Percentiles rank a stretch among this genome's conserved stretches.
Conservation (phyloP, 441 rosid species). For the Gossypium gossypioides region DNA sequence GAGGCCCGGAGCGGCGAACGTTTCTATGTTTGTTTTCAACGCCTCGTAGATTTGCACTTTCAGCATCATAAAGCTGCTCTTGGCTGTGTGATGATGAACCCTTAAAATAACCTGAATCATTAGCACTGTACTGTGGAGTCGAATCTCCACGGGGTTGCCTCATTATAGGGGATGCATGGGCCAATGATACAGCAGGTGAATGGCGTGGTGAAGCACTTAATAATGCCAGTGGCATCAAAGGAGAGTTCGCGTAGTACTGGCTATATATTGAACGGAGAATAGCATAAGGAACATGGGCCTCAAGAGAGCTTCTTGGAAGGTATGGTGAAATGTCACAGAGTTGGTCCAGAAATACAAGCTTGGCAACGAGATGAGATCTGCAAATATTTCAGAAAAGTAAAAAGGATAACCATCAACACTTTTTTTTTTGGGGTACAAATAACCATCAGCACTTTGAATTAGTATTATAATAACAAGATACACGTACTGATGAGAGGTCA, state of each 20-base stretch:
- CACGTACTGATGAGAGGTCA: background rate
- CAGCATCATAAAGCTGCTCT: constrained; percentile 43
- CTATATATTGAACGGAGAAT: constrained; percentile 81
- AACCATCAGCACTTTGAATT: background rate
- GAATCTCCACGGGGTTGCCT: constrained; percentile 60
- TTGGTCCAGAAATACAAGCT: constrained; percentile 92
- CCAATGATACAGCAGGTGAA: constrained; percentile 69
- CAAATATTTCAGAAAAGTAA: background rate
- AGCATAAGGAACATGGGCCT: constrained; percentile 68
- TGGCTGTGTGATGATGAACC: constrained; percentile 74
- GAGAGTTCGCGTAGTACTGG: constrained; percentile 78
- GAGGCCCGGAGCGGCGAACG: constrained; percentile 82
- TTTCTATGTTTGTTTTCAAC: constrained; percentile 44
- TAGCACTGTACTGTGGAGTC: constrained; percentile 57
- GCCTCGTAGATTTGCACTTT: constrained; percentile 40
- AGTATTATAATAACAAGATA: background rate
- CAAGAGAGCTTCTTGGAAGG: constrained; percentile 88
- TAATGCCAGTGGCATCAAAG: constrained; percentile 53
- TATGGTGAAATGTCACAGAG: constrained; percentile 82
- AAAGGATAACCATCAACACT: background rate
- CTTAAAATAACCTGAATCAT: constrained; percentile 63
- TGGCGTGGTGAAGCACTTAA: constrained; percentile 57
- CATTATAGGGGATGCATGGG: constrained; percentile 63
- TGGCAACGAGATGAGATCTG: constrained; percentile 88
- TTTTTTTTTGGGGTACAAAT: background rate